These are phyloP conservation scores for Globisporangium alternatum DNA, from an alignment of 352 stramenopile genomes.

Conservation along the genomic window DNA sequence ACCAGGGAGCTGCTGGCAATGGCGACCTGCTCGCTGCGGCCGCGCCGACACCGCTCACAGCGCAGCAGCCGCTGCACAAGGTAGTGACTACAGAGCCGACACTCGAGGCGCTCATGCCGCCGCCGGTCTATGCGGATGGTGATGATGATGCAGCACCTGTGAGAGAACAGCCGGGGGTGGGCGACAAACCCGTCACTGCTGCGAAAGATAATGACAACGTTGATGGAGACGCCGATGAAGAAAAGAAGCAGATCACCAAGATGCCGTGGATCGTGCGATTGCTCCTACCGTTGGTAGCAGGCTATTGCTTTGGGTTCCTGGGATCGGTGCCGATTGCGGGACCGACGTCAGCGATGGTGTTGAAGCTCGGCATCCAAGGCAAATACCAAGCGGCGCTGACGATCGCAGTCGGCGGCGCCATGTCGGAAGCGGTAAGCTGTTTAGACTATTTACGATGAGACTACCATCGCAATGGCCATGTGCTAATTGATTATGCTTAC, in stretches of 20 bases:
- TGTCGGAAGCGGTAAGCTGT: slow-evolving; percentile 69
- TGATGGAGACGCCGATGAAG: slow-evolving; percentile 9
- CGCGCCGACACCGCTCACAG: slow-evolving; percentile 2
- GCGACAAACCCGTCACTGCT: neutral
- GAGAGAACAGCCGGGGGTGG: slow-evolving; percentile 2
- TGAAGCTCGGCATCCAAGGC: slow-evolving; percentile 85
- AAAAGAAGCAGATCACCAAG: slow-evolving; percentile 10
- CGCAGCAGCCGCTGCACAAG: neutral
- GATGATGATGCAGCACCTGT: neutral
- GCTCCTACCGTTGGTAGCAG: slow-evolving; percentile 68
- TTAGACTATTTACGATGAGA: neutral
- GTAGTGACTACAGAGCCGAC: neutral
- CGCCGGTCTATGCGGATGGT: neutral
- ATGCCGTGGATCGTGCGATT: slow-evolving; percentile 56
- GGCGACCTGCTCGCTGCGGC: neutral
- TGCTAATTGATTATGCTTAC: slow-evolving; percentile 4
- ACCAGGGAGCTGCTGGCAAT: slow-evolving; percentile 12
- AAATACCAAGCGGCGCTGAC: slow-evolving; percentile 79
- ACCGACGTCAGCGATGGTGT: slow-evolving; percentile 84
- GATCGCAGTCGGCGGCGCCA: slow-evolving; percentile 78
- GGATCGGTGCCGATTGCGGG: slow-evolving; percentile 81
- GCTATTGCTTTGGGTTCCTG: slow-evolving; percentile 85
- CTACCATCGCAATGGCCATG: neutral
- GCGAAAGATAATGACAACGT: slow-evolving; percentile 15
- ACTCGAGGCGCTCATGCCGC: slow-evolving; percentile 3